Conservation (phyloP, 2,329 filamentous ascomycete species). For the Cladosporium sphaerospermum region DNA sequence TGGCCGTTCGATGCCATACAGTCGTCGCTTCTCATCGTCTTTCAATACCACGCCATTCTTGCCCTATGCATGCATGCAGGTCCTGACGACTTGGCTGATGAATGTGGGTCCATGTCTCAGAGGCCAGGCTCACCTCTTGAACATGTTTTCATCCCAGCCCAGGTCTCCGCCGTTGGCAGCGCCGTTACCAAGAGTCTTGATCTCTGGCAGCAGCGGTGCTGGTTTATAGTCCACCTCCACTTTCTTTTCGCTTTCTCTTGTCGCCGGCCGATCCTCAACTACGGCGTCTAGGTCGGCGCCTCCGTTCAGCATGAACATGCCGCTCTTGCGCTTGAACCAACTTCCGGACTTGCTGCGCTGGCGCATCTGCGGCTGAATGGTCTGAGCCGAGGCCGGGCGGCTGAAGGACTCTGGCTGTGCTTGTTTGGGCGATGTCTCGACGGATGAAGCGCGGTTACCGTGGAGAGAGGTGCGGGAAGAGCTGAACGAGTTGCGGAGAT, state of each 20-base stretch:
- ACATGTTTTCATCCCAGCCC: slow-evolving; percentile 27
- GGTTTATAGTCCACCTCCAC: slow-evolving; percentile 6
- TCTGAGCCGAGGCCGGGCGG: slow-evolving; percentile 8
- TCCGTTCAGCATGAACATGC: slow-evolving; percentile 25
- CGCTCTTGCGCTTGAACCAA: slow-evolving; percentile 33
- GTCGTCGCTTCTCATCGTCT: too few relatives aligned
- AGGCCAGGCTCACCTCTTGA: slow-evolving; percentile 17
- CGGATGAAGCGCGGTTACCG: slow-evolving; percentile 14
- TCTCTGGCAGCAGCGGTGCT: slow-evolving; percentile 25
- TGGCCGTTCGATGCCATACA: too few relatives aligned
- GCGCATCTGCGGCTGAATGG: slow-evolving; percentile 2
- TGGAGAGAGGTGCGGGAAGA: slow-evolving; percentile 29
- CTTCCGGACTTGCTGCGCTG: slow-evolving; percentile 14
- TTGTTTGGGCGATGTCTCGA: slow-evolving; percentile 5
- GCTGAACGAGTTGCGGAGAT: slow-evolving; percentile 31
- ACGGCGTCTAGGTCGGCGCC: slow-evolving; percentile 23
- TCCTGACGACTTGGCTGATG: too few relatives aligned
- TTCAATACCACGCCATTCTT: too few relatives aligned
- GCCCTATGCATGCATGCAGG: too few relatives aligned
- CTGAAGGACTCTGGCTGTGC: slow-evolving; percentile 3
- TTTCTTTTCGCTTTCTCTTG: slow-evolving; percentile 22
- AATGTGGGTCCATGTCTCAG: not conserved
- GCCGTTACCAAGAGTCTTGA: slow-evolving; percentile 22
- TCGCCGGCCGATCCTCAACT: slow-evolving; percentile 19
- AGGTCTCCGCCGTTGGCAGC: slow-evolving; percentile 22